Conservation (phyloP, 2,329 filamentous ascomycete species). For the Venturia nashicola region DNA sequence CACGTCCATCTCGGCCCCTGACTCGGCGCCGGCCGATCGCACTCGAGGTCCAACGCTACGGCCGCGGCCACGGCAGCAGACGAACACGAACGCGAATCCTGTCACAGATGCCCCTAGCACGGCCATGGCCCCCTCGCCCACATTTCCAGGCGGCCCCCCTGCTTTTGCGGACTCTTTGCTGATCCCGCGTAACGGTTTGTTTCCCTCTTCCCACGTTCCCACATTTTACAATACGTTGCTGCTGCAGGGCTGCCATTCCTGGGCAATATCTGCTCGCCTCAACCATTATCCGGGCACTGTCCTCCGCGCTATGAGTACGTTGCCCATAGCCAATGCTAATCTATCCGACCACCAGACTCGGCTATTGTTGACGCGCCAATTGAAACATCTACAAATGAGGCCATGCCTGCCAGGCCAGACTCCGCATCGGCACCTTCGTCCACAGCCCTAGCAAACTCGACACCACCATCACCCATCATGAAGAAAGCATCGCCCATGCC, state of each 20-base stretch:
- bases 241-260: not conserved
- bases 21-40: not conserved
- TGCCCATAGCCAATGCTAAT: constrained; percentile 1
- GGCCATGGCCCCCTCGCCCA: not conserved
- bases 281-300: not conserved
- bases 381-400: constrained; percentile 4
- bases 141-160: not conserved
- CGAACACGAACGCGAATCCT: not conserved
- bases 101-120: not conserved
- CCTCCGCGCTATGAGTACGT: not conserved
- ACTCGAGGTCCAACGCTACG: not conserved
- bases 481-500: constrained; percentile 10
- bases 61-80: not conserved
- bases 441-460: not conserved
- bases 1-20: not conserved
- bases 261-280: not conserved
- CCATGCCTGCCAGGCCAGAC: constrained; percentile 2
- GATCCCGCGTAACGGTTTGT: constrained; percentile 3
- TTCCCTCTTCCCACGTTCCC: not conserved
- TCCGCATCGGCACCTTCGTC: not conserved
- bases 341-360: not conserved
- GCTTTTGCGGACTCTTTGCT: not conserved
- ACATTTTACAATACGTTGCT: not conserved
- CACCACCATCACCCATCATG: constrained; percentile 8
- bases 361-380: constrained; percentile 1